phyloP scores from a whole-genome alignment of 352 stramenopile genomes.

The Phytophthora rubi region DNA sequence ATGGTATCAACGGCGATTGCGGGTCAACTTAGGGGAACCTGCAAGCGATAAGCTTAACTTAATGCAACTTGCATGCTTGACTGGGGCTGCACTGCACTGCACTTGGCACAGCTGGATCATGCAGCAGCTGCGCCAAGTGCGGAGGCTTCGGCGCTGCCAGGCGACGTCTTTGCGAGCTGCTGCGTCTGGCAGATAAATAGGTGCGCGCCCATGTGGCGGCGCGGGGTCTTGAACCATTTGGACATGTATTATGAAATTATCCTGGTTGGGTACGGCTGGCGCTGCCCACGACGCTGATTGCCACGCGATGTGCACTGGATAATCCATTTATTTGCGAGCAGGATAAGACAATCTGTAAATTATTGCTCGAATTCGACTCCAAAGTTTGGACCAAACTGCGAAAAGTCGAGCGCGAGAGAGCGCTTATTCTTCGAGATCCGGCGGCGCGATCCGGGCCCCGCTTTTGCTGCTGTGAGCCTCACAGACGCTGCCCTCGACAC shows the following conservation, averaged over 20 bases:
- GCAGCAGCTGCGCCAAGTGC: too few relatives aligned
- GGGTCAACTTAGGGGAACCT: background rate
- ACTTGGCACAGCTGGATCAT: background rate
- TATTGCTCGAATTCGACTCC: background rate
- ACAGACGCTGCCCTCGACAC: too few relatives aligned
- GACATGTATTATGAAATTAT: background rate
- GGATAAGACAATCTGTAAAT: background rate
- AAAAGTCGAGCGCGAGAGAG: slow-evolving; percentile 40
- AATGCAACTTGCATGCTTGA: background rate
- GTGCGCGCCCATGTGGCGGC: background rate
- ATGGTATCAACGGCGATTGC: background rate
- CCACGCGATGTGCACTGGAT: background rate
- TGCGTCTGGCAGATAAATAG: background rate
- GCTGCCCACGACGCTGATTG: background rate
- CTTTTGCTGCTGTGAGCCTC: background rate
- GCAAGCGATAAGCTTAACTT: background rate
- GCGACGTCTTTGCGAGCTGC: background rate
- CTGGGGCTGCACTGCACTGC: background rate
- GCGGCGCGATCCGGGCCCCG: background rate
- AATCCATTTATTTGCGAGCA: background rate
- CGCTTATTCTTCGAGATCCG: slow-evolving; percentile 27
- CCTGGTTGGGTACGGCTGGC: background rate
- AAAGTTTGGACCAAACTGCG: slow-evolving; percentile 11
- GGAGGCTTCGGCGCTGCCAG: background rate
- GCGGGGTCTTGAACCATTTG: background rate